Evolutionary conservation across 1,284 basidiomycete genomes (phyloP).

Genomic region (Apiotrichum gracile): DNA sequence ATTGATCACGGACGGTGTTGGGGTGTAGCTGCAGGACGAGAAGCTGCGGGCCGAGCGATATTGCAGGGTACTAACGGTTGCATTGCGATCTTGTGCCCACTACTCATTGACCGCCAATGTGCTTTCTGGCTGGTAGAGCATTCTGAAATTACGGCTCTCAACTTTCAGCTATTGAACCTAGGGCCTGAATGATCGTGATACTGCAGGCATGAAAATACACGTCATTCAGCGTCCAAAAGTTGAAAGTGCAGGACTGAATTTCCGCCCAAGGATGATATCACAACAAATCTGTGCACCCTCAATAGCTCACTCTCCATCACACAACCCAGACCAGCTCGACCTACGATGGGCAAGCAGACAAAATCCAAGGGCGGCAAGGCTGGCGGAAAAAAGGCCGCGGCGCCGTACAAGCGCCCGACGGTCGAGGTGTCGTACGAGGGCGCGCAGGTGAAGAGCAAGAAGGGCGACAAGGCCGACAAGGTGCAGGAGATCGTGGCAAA

Average conservation of each 20-base stretch:
- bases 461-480: neutral
- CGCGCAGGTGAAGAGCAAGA: neutral
- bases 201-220: too few relatives aligned
- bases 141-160: neutral
- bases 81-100: neutral
- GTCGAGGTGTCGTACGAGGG: conserved; percentile 40
- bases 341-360: conserved; percentile 35
- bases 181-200: too few relatives aligned
- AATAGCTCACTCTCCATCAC: neutral
- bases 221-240: conserved; percentile 8
- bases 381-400: conserved; percentile 7
- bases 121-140: neutral
- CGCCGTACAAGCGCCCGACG: conserved; percentile 16
- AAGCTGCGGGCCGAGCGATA: too few relatives aligned
- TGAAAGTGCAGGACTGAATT: neutral
- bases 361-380: too few relatives aligned
- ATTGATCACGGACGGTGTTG: conserved; percentile 2
- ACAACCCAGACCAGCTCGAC: neutral
- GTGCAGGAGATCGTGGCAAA: conserved; percentile 18
- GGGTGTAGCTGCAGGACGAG: neutral
- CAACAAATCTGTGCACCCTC: neutral
- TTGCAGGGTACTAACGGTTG: neutral
- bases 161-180: too few relatives aligned
- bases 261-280: neutral
- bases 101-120: too few relatives aligned